Evolutionary conservation across 2,329 filamentous ascomycete genomes (phyloP).

Genomic region (Aspergillus pseudoterreus): DNA sequence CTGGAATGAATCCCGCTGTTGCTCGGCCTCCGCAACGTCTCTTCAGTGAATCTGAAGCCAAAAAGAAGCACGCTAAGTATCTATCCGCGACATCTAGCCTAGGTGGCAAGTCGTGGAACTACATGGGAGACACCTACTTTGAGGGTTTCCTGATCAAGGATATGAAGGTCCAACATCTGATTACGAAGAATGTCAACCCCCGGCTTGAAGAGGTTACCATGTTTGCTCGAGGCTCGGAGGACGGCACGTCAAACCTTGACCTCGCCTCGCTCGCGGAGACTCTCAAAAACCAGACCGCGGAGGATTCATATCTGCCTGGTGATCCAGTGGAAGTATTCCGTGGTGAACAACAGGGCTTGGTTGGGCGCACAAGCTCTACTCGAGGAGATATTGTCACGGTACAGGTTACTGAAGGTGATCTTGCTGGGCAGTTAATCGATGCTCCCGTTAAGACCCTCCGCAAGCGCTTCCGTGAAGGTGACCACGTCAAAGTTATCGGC

Average conservation of each 20-base stretch:
- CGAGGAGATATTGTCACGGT: constrained; percentile 90
- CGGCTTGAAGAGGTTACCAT: constrained; percentile 93
- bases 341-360: constrained; percentile 88
- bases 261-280: constrained; percentile 86
- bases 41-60: constrained; percentile 89
- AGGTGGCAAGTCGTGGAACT: constrained; percentile 70
- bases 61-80: constrained; percentile 73
- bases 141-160: constrained; percentile 93
- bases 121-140: constrained; percentile 83
- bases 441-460: constrained; percentile 88
- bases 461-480: constrained; percentile 88
- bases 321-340: constrained; percentile 96
- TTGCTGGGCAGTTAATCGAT: constrained; percentile 81
- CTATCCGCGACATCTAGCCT: constrained; percentile 52
- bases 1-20: constrained; percentile 48
- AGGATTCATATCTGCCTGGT: constrained; percentile 82
- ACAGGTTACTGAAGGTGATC: constrained; percentile 74
- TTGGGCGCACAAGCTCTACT: constrained; percentile 80
- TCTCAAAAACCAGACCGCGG: constrained; percentile 76
- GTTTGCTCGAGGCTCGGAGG: constrained; percentile 82
- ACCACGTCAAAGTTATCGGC: constrained; percentile 98
- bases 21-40: constrained; percentile 80
- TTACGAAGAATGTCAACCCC: constrained; percentile 87
- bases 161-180: constrained; percentile 81
- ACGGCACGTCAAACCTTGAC: constrained; percentile 91